These are phyloP conservation scores for Barnettozyma salicaria DNA, from an alignment of 805 yeast genomes.

Conservation along the genomic window DNA sequence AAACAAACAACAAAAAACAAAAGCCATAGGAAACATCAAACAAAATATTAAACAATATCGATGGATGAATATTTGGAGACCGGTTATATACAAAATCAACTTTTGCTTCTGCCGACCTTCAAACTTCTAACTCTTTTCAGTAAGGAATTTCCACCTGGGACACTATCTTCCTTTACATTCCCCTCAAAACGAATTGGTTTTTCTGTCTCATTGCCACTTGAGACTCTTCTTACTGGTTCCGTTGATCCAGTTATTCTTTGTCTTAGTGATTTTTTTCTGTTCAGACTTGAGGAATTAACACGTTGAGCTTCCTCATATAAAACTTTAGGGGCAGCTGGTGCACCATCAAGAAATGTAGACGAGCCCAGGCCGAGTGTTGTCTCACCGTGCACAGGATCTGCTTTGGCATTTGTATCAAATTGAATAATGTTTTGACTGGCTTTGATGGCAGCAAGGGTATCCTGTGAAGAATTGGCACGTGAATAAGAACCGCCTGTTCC, in stretches of 20 bases:
- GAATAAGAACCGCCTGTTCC: constrained; percentile 4
- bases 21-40: neutral
- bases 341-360: constrained; percentile 90
- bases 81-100: neutral
- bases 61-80: no score
- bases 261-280: constrained; percentile 79
- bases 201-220: constrained; percentile 28
- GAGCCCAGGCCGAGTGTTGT: constrained; percentile 86
- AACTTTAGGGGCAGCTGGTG: constrained; percentile 71
- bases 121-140: constrained; percentile 84
- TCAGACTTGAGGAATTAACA: constrained; percentile 41
- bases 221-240: constrained; percentile 9
- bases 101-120: constrained; percentile 53
- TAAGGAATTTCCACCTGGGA: constrained; percentile 45
- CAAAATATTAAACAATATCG: neutral
- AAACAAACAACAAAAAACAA: neutral
- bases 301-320: constrained; percentile 32
- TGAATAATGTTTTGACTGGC: constrained; percentile 48
- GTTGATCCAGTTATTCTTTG: constrained; percentile 43
- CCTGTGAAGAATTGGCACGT: constrained; percentile 16
- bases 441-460: constrained; percentile 39
- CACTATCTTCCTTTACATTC: constrained; percentile 20
- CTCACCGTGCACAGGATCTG: constrained; percentile 77
- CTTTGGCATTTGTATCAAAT: constrained; percentile 65
- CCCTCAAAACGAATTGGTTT: constrained; percentile 28